These are phyloP conservation scores for Rhizopogon rudus DNA, from an alignment of 768 basidiomycete species.

Conservation along the genomic window DNA sequence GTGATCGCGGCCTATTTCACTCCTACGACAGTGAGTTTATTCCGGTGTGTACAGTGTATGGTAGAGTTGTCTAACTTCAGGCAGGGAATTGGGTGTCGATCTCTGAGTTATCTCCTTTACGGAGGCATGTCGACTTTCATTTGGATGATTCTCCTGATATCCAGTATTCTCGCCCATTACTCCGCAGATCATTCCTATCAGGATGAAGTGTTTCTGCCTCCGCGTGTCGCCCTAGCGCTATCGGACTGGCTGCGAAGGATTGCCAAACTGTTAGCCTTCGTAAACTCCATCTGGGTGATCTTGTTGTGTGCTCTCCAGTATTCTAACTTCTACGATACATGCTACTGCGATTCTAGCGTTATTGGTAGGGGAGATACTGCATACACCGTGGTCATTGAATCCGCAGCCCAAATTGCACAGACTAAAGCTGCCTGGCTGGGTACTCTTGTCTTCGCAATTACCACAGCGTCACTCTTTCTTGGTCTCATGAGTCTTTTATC, in stretches of 20 bases:
- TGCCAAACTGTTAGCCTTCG: slow-evolving; percentile 22
- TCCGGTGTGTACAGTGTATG: background rate
- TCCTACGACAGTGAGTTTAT: slow-evolving; percentile 11
- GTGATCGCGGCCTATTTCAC: slow-evolving; percentile 17
- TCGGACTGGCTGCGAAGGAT: slow-evolving; percentile 21
- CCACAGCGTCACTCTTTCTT: slow-evolving; percentile 20
- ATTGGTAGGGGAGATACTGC: slow-evolving; percentile 13
- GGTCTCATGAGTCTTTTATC: slow-evolving; percentile 22
- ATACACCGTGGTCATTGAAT: slow-evolving; percentile 23
- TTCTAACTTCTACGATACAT: slow-evolving; percentile 18
- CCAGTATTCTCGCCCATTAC: background rate
- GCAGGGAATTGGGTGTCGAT: slow-evolving; percentile 17
- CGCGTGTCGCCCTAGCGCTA: background rate
- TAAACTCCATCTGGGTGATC: slow-evolving; percentile 23
- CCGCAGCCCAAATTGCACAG: slow-evolving; percentile 12
- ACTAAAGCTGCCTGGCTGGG: slow-evolving; percentile 34
- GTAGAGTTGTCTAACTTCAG: background rate
- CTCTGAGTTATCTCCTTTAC: slow-evolving; percentile 15
- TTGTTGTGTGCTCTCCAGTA: slow-evolving; percentile 26
- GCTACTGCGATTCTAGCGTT: slow-evolving; percentile 26
- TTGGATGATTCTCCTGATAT: slow-evolving; percentile 14
- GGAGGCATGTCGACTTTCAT: slow-evolving; percentile 14
- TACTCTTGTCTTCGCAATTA: slow-evolving; percentile 19
- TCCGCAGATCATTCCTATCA: background rate
- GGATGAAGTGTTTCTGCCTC: no score